These are phyloP conservation scores for Dacryopinax spathularia DNA, from an alignment of 768 basidiomycete genomes.

Conservation along the genomic window DNA sequence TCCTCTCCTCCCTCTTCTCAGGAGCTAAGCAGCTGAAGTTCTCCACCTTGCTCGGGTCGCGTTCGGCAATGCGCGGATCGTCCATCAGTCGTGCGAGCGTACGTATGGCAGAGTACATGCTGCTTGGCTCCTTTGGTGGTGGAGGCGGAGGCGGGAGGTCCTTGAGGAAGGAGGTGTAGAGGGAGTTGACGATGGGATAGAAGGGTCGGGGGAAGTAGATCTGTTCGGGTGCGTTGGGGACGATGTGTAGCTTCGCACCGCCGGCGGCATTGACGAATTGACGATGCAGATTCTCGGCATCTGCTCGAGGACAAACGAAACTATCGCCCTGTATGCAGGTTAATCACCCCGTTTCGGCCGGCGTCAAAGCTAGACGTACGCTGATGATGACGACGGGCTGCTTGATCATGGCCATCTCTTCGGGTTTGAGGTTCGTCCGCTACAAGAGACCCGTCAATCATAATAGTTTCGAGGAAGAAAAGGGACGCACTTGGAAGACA, in stretches of 20 bases:
- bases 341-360: not conserved
- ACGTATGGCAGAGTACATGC: not conserved
- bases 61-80: not conserved
- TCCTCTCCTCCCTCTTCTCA: not conserved
- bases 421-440: not conserved
- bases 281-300: not conserved
- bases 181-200: not conserved
- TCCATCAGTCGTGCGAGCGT: not conserved
- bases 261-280: not conserved
- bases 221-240: not conserved
- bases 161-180: not conserved
- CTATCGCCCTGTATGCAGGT: not conserved
- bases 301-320: not conserved
- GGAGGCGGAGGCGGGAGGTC: not conserved
- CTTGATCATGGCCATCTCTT: slow-evolving; percentile 1
- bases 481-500: not conserved
- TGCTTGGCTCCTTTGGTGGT: not conserved
- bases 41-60: not conserved
- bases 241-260: not conserved
- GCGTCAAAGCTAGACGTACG: not conserved
- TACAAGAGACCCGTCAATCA: too few species aligned
- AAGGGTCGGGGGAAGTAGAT: not conserved
- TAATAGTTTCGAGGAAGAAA: too few species aligned
- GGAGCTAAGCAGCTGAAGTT: not conserved
- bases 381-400: not conserved